Base-by-base conservation (phyloP, 2,329 filamentous ascomycete genomes). In the Microascus cirrosus region DNA sequence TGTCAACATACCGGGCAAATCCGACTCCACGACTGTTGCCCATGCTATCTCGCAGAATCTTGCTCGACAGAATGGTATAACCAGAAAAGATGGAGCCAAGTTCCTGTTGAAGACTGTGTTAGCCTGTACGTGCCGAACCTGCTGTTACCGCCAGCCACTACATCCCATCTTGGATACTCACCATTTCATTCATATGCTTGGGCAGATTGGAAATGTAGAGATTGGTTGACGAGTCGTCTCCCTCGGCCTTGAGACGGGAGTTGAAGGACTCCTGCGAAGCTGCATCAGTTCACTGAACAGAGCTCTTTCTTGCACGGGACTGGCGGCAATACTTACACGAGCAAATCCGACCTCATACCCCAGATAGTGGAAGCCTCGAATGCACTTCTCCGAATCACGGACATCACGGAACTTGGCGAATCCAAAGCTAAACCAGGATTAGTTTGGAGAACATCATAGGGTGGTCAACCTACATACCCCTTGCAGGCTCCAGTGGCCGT, bases 341-440 rank as follows among this genome's bases (percentile, higher is more conserved):
- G 95, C 94, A 75, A 97, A 97, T 68, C 93, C 95, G 65, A 96
- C 93, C 77, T 99, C 94, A 68, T 97, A 99, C 57, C 93, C 93
- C 63, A 95, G 84, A 67, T 89, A 87, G 69, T 94, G 93, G 70
- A 99, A 96, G 52, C 90, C 94, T 57, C 91, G 89, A 68, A 99
- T 99, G 71, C 94, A 97, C 68, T 91, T 88, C 75, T 97, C 92
- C 13, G 94, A 96, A 63, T 96, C 86, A 58, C 86, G 85, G 62
- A 89, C 88, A 65, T 89, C 87, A 70, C 82, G 88, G 71, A 95
- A 99, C 72, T 96, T 96, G 71, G 96, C 93, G 69, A 99, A 99
- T 5, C 94, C 94, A 68, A 97, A 99, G 15, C 94, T 97, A 65
- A 20, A 59, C 35, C 18, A 53, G 35, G 2, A 56, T 53, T n/a